These are phyloP conservation scores for Gentiana macrophylla DNA, from an alignment of 257 asterid species.

Conservation along the genomic window DNA sequence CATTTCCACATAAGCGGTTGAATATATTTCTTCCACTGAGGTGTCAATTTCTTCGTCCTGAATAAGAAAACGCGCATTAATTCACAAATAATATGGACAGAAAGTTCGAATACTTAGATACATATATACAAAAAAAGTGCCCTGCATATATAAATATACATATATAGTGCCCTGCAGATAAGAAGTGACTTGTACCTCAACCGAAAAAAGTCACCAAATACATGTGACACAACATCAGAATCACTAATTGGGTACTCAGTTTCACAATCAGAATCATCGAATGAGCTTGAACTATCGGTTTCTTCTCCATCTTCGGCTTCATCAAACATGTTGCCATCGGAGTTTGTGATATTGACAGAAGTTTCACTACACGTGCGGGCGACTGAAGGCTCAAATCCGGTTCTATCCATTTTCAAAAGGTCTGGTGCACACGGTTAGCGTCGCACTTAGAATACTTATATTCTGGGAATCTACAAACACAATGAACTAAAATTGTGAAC, in stretches of 20 bases:
- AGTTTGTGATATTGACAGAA: constrained; percentile 30
- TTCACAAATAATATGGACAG: background rate
- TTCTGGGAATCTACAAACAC: too few species aligned
- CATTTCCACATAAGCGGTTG: constrained; percentile 73
- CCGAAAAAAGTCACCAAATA: constrained; percentile 28
- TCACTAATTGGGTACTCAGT: constrained; percentile 27
- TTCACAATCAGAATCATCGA: constrained; percentile 39
- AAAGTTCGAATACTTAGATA: too few species aligned
- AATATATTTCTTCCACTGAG: constrained; percentile 61
- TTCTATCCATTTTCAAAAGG: constrained; percentile 3
- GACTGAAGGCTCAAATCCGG: constrained; percentile 19
- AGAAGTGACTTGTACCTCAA: constrained; percentile 25
- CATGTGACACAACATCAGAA: constrained; percentile 33
- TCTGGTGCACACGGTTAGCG: constrained; percentile 18
- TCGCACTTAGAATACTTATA: too few species aligned
- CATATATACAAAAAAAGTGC: too few species aligned
- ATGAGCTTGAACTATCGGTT: constrained; percentile 74
- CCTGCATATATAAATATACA: too few species aligned
- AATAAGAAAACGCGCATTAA: constrained; percentile 2
- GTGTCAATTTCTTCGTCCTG: constrained; percentile 56
- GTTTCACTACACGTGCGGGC: constrained; percentile 19
- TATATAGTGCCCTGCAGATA: too few species aligned
- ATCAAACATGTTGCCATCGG: constrained; percentile 3
- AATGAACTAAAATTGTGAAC: too few species aligned
- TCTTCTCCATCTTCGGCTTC: constrained; percentile 28